A percentile compares a stretch with the other conserved stretches of the same genome.
phyloP scores from a whole-genome alignment of 106 monocot species.

The Phalaenopsis aphrodite region DNA sequence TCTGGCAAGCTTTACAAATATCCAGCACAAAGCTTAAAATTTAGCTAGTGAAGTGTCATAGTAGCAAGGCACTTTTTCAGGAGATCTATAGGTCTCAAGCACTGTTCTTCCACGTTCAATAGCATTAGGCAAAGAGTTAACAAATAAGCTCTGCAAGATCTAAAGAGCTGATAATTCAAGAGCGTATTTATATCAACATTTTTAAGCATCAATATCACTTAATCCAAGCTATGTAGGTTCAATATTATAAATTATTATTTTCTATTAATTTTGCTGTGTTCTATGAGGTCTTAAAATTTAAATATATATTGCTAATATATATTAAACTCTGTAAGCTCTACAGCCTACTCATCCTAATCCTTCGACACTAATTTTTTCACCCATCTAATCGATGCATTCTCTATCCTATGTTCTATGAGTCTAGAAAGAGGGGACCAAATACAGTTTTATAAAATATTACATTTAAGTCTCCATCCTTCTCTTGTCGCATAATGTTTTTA shows the following conservation, averaged over 20 bases:
- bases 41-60: background rate
- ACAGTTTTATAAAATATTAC: background rate
- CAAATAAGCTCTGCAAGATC: background rate
- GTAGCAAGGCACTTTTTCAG: background rate
- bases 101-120: background rate
- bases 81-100: background rate
- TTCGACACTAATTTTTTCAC: background rate
- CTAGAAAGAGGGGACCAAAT: background rate
- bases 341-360: background rate
- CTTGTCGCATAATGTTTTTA: background rate
- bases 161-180: background rate
- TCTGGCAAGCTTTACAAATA: background rate
- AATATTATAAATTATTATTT: background rate
- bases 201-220: background rate
- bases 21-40: background rate
- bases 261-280: background rate
- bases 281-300: background rate
- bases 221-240: background rate
- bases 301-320: background rate
- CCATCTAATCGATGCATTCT: background rate
- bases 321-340: background rate
- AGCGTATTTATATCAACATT: background rate
- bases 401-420: background rate
- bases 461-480: background rate
- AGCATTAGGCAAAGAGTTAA: background rate